phyloP scores from a whole-genome alignment of 2,329 filamentous ascomycete genomes.

The Cladosporium sp. region DNA sequence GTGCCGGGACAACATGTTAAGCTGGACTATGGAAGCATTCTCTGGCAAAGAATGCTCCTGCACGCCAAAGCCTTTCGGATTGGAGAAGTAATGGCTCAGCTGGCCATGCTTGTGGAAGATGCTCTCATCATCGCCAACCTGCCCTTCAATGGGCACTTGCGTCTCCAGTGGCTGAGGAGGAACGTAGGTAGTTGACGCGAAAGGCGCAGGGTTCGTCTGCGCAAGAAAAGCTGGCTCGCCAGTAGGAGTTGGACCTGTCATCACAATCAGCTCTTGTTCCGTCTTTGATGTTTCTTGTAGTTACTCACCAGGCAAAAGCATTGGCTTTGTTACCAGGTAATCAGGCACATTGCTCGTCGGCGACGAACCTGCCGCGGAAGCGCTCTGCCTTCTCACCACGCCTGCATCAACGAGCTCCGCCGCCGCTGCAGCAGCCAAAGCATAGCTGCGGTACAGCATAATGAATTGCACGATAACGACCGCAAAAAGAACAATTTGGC shows the following conservation, averaged over 20 bases:
- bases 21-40: slow-evolving; percentile 62
- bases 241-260: slow-evolving; percentile 60
- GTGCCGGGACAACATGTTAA: slow-evolving; percentile 68
- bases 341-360: slow-evolving; percentile 45
- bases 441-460: slow-evolving; percentile 29
- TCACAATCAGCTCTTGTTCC: neutral
- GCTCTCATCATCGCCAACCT: slow-evolving; percentile 46
- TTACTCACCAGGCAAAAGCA: slow-evolving; percentile 40
- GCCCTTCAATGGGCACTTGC: slow-evolving; percentile 57
- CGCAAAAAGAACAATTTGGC: slow-evolving; percentile 23
- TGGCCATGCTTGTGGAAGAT: slow-evolving; percentile 68
- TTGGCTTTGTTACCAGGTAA: slow-evolving; percentile 57
- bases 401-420: slow-evolving; percentile 20
- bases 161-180: slow-evolving; percentile 68
- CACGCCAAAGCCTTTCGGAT: slow-evolving; percentile 64
- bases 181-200: slow-evolving; percentile 54
- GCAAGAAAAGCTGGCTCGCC: slow-evolving; percentile 64
- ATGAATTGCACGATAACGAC: slow-evolving; percentile 23
- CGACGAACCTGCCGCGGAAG: slow-evolving; percentile 13
- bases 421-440: slow-evolving; percentile 21
- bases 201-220: slow-evolving; percentile 62
- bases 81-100: slow-evolving; percentile 63
- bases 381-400: slow-evolving; percentile 16
- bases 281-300: neutral
- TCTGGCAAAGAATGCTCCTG: slow-evolving; percentile 62